A percentile compares a stretch with the other conserved stretches of the same genome.
These are phyloP conservation scores for Candida boidinii DNA, from an alignment of 805 yeast species.

Conservation along the genomic window DNA sequence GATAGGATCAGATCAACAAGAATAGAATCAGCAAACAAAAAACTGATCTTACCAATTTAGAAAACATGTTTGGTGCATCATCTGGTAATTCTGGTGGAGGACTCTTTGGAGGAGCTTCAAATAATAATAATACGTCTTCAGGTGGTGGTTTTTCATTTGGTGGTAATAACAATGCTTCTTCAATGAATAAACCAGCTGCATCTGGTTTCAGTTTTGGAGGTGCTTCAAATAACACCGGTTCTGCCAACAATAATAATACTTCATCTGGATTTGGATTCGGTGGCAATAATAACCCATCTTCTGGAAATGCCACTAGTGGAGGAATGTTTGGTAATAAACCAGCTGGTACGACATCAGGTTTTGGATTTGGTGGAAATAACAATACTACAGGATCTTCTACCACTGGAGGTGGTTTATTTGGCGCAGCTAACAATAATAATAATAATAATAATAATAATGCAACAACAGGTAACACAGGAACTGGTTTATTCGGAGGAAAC, in stretches of 20 bases:
- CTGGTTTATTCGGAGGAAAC: too few species aligned
- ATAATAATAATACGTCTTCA: not conserved
- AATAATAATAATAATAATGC: not conserved
- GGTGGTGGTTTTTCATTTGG: conserved; percentile 5
- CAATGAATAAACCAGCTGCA: conserved; percentile 1
- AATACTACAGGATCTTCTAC: conserved; percentile 1
- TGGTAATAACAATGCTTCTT: not conserved
- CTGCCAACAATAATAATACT: conserved; percentile 1
- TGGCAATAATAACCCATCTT: conserved; percentile 12
- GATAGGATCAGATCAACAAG: not conserved
- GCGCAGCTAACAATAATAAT: conserved; percentile 1
- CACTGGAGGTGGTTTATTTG: conserved; percentile 12
- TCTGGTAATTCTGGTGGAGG: conserved; percentile 2
- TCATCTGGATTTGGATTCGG: conserved; percentile 14
- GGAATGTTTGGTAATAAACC: conserved; percentile 28
- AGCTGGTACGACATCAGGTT: not conserved
- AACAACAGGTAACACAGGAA: not conserved
- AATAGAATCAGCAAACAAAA: not conserved
- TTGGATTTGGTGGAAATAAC: not conserved
- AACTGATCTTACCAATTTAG: too few species aligned
- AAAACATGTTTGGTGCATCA: conserved; percentile 3
- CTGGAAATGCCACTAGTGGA: conserved; percentile 15
- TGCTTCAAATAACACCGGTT: conserved; percentile 5
- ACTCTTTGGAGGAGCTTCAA: too few species aligned
- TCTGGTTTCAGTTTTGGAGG: conserved; percentile 9